A percentile compares a stretch with the other conserved stretches of the same genome.
These are phyloP conservation scores for Discostella stelligeroides DNA, from an alignment of 108 stramenopile genomes.

Conservation along the genomic window DNA sequence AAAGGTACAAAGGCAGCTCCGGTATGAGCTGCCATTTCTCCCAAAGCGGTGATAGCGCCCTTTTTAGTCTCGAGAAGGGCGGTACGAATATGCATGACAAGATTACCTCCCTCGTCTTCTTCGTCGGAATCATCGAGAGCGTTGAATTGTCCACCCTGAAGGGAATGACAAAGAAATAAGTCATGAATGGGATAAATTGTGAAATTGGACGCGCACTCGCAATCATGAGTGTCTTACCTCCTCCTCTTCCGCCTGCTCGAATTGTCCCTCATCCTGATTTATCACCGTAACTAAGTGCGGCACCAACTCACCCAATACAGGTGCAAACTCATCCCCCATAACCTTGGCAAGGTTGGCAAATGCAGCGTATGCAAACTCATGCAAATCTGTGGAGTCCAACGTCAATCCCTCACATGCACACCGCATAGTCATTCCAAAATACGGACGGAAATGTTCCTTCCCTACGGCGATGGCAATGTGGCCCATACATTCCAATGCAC, in stretches of 20 bases:
- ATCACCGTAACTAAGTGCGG: conserved; percentile 92
- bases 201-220: conserved; percentile 12
- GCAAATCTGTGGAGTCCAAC: conserved; percentile 88
- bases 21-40: conserved; percentile 93
- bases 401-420: conserved; percentile 87
- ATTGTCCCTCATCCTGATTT: conserved; percentile 77
- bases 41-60: conserved; percentile 95
- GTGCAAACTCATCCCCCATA: conserved; percentile 95
- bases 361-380: conserved; percentile 95
- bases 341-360: conserved; percentile 97
- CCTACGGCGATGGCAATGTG: conserved; percentile 98
- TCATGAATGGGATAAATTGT: not conserved
- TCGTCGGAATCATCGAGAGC: conserved; percentile 91
- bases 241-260: conserved; percentile 72
- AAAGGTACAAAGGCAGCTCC: conserved; percentile 86
- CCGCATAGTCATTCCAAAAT: conserved; percentile 91
- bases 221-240: conserved; percentile 51
- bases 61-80: conserved; percentile 95
- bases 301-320: conserved; percentile 86
- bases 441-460: conserved; percentile 92
- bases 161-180: not conserved
- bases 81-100: conserved; percentile 89
- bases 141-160: conserved; percentile 64
- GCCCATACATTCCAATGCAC: conserved; percentile 99
- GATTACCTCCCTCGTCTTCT: conserved; percentile 73